Conservation (phyloP, 176 grass and related monocot species). For the Melocanna baccifera region DNA sequence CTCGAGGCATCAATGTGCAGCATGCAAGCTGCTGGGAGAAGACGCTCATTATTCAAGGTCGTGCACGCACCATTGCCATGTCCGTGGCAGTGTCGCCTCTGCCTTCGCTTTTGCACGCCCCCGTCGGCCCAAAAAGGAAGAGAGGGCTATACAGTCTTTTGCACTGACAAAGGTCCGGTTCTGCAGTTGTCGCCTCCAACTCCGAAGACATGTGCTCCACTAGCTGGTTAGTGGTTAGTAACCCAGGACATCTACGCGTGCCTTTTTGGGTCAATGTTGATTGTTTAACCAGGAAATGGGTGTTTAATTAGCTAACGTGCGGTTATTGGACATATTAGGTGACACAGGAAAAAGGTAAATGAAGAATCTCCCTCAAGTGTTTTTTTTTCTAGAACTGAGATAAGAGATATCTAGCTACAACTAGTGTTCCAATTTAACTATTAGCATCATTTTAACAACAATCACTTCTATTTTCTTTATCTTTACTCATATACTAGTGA, state of each 20-base stretch:
- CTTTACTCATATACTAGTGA: too few species aligned
- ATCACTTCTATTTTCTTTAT: too few species aligned
- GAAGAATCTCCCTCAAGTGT: not conserved
- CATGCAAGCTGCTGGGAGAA: not conserved
- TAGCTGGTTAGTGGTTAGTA: not conserved
- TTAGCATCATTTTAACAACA: too few species aligned
- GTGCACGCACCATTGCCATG: constrained; percentile 18
- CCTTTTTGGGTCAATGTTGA: not conserved
- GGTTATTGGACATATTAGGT: too few species aligned
- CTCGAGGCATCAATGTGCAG: constrained; percentile 25
- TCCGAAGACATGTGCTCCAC: not conserved
- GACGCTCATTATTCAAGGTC: constrained; percentile 33
- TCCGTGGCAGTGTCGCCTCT: constrained; percentile 14
- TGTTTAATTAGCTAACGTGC: too few species aligned
- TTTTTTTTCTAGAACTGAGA: too few species aligned
- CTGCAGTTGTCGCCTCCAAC: constrained; percentile 9
- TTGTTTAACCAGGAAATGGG: not conserved
- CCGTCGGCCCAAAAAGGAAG: constrained; percentile 28
- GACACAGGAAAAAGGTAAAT: not conserved
- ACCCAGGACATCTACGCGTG: not conserved
- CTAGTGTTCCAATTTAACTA: too few species aligned
- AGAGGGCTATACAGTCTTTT: not conserved
- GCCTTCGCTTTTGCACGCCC: constrained; percentile 23
- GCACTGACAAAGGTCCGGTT: constrained; percentile 10
- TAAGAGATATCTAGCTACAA: too few species aligned